Conservation (phyloP, 2,329 filamentous ascomycete species). For the Arthrobotrys megalospora region DNA sequence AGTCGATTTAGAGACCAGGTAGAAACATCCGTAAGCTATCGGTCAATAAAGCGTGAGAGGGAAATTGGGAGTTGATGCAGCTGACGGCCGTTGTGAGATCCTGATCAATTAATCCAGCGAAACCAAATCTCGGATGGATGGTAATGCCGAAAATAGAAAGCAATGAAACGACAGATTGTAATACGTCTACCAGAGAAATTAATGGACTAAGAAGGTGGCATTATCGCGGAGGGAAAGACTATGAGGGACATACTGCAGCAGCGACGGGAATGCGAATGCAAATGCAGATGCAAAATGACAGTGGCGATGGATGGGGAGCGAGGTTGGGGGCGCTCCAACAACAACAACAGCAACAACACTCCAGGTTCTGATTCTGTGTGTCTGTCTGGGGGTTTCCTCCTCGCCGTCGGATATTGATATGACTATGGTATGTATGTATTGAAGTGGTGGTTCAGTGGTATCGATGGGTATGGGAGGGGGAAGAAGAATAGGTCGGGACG, state of each 20-base stretch:
- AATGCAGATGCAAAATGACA: slow-evolving; percentile 7
- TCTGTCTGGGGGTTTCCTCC: background rate
- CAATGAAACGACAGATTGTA: slow-evolving; percentile 17
- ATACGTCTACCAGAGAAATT: slow-evolving; percentile 10
- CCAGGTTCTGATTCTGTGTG: background rate
- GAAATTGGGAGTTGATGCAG: slow-evolving; percentile 34
- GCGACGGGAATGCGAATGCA: background rate
- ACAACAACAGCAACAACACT: slow-evolving; percentile 21
- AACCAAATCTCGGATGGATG: slow-evolving; percentile 24
- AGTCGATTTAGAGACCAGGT: background rate
- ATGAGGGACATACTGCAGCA: slow-evolving; percentile 12
- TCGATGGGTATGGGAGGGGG: background rate
- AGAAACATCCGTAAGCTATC: slow-evolving; percentile 31
- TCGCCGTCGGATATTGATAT: background rate
- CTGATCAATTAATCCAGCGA: slow-evolving; percentile 31
- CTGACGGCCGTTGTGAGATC: slow-evolving; percentile 22
- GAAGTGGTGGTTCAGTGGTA: background rate
- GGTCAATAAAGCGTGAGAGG: slow-evolving; percentile 2
- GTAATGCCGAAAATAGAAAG: slow-evolving; percentile 26
- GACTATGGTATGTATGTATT: slow-evolving; percentile 15
- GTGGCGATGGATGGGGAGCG: slow-evolving; percentile 21
- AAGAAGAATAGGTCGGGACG: background rate
- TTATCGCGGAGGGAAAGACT: background rate
- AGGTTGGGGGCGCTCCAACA: slow-evolving; percentile 24
- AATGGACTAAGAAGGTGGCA: background rate